Conservation (phyloP, 2,329 filamentous ascomycete genomes). For the Macroventuria anomochaeta region DNA sequence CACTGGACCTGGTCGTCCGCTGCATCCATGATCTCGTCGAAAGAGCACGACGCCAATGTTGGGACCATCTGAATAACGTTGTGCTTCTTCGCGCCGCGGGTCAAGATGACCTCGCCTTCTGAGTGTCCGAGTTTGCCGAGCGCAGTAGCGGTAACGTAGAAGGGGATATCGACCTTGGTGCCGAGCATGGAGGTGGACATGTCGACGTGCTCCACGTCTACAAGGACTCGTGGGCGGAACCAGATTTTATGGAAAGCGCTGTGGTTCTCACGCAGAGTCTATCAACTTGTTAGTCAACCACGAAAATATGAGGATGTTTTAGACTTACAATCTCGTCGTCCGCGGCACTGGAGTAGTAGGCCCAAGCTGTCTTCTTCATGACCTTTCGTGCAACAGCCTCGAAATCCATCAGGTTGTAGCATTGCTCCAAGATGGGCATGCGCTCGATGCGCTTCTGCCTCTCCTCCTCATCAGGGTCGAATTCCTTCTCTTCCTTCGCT, state of each 20-base stretch:
- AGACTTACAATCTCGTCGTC: conserved; percentile 80
- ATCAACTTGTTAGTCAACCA: conserved; percentile 22
- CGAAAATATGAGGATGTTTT: background rate
- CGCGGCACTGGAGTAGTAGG: conserved; percentile 93
- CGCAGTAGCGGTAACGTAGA: conserved; percentile 96
- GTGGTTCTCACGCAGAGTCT: conserved; percentile 96
- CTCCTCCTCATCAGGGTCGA: conserved; percentile 70
- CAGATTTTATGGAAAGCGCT: conserved; percentile 94
- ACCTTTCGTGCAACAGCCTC: conserved; percentile 87
- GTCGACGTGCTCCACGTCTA: conserved; percentile 88
- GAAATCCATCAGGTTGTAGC: conserved; percentile 72
- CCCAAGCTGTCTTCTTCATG: conserved; percentile 98
- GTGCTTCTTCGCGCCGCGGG: conserved; percentile 81
- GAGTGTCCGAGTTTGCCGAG: conserved; percentile 93
- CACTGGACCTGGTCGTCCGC: conserved; percentile 85
- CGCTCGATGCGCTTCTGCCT: conserved; percentile 68
- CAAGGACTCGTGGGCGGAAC: conserved; percentile 89
- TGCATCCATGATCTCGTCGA: conserved; percentile 95
- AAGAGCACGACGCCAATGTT: conserved; percentile 93
- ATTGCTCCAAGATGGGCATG: conserved; percentile 55
- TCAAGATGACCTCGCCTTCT: conserved; percentile 92
- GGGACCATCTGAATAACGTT: conserved; percentile 98
- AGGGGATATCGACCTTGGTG: conserved; percentile 80
- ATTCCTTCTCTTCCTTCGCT: conserved; percentile 42
- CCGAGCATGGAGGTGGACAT: conserved; percentile 93